Conservation (phyloP, 768 basidiomycete species). For the Lactifluus piperatus region DNA sequence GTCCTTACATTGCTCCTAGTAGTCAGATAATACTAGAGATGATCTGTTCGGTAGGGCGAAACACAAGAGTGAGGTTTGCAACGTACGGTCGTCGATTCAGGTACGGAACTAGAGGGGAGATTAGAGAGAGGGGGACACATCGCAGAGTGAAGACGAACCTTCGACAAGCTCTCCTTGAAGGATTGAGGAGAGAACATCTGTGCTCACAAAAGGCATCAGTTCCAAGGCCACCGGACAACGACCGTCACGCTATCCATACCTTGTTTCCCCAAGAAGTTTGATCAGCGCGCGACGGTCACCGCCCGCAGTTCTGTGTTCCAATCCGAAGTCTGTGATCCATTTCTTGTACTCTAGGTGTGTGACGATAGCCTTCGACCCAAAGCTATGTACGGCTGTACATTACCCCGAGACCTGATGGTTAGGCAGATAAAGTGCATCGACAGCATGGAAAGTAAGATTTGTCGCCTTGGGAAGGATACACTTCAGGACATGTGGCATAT, state of each 20-base stretch:
- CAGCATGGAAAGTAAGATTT: slow-evolving; percentile 30
- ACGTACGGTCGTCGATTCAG: slow-evolving; percentile 57
- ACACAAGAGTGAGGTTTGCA: not conserved
- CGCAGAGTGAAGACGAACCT: slow-evolving; percentile 30
- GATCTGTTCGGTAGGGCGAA: not conserved
- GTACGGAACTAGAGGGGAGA: slow-evolving; percentile 38
- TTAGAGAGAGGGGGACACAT: not conserved
- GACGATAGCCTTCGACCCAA: slow-evolving; percentile 36
- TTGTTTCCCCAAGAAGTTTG: slow-evolving; percentile 49
- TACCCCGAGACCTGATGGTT: slow-evolving; percentile 57
- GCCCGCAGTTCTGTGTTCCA: slow-evolving; percentile 52
- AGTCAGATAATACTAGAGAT: slow-evolving; percentile 43
- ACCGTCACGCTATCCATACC: slow-evolving; percentile 17
- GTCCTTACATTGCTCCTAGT: slow-evolving; percentile 55
- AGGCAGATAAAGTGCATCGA: slow-evolving; percentile 51
- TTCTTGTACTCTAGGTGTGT: slow-evolving; percentile 41
- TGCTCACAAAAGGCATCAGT: slow-evolving; percentile 12
- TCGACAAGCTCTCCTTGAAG: slow-evolving; percentile 51
- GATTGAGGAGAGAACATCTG: slow-evolving; percentile 69
- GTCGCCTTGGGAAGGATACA: slow-evolving; percentile 38
- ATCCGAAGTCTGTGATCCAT: slow-evolving; percentile 53
- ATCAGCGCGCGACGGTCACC: slow-evolving; percentile 63
- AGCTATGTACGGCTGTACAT: slow-evolving; percentile 45
- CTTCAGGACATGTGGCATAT: slow-evolving; percentile 27
- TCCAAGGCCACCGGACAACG: slow-evolving; percentile 3